phyloP scores from a whole-genome alignment of 345 rosid species.

The Draba incana region DNA sequence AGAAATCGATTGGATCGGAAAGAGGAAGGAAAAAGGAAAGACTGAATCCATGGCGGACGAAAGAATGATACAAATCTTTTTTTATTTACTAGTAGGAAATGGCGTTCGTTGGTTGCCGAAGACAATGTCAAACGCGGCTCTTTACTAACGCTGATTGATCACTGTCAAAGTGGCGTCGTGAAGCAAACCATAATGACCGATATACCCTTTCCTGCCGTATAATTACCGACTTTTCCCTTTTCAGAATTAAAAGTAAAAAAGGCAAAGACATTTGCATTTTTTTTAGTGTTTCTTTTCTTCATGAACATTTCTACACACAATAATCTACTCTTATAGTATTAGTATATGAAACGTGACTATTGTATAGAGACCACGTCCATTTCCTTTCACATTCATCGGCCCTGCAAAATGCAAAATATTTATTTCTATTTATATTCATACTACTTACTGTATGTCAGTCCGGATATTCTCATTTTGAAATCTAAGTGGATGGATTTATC shows the following conservation, averaged over 20 bases:
- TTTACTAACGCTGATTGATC: neutral
- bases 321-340: neutral
- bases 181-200: neutral
- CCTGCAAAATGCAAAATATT: neutral
- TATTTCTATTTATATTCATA: neutral
- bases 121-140: constrained; percentile 41
- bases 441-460: no score
- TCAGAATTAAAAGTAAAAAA: neutral
- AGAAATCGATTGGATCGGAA: constrained; percentile 13
- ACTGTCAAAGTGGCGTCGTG: constrained; percentile 23
- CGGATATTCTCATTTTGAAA: neutral
- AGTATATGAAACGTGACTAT: neutral
- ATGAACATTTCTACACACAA: neutral
- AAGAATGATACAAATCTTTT: neutral
- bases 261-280: neutral
- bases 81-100: no score
- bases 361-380: constrained; percentile 1
- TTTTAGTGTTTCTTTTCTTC: neutral
- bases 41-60: neutral
- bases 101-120: neutral
- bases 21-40: neutral
- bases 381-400: constrained; percentile 8
- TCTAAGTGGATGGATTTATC: neutral
- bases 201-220: constrained; percentile 7
- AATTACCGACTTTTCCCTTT: constrained; percentile 10